Percentiles rank a stretch among this genome's conserved stretches.
These are phyloP conservation scores for Anthracocystis setariae DNA, from an alignment of 1,284 basidiomycete genomes.

Conservation along the genomic window DNA sequence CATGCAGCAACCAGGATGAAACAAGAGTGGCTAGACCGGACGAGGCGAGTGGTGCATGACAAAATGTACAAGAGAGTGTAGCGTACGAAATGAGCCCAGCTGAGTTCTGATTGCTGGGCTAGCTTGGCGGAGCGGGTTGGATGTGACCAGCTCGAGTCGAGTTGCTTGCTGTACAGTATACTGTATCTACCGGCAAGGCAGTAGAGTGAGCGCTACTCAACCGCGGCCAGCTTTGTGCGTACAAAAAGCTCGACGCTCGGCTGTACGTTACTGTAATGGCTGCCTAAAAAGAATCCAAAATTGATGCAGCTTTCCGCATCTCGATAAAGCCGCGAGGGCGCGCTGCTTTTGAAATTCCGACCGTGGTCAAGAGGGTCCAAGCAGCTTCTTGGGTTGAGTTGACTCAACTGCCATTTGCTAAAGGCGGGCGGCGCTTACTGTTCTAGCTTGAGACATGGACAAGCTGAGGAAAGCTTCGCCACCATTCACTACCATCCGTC, in stretches of 20 bases:
- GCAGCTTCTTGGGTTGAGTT: background rate
- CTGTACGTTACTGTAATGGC: background rate
- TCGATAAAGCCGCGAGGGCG: too few relatives aligned
- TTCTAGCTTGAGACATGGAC: background rate
- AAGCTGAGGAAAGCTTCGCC: background rate
- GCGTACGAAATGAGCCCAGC: too few relatives aligned
- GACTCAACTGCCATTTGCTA: background rate
- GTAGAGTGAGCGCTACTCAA: background rate
- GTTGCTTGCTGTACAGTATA: too few relatives aligned
- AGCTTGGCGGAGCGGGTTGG: too few relatives aligned
- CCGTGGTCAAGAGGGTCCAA: too few relatives aligned
- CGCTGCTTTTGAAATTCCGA: too few relatives aligned
- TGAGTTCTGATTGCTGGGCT: too few relatives aligned
- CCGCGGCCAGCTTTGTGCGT: background rate
- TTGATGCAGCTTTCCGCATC: slow-evolving; percentile 1
- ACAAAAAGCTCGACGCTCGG: background rate
- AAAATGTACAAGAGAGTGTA: background rate
- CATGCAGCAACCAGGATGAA: background rate
- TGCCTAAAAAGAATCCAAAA: slow-evolving; percentile 3
- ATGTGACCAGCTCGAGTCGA: too few relatives aligned
- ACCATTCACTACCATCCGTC: too few relatives aligned
- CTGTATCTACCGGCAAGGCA: too few relatives aligned
- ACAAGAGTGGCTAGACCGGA: background rate
- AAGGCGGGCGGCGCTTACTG: background rate
- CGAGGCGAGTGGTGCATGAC: background rate